Evolutionary conservation across 2,329 filamentous ascomycete genomes (phyloP).

Genomic region (Aspergillus puulaauensis): DNA sequence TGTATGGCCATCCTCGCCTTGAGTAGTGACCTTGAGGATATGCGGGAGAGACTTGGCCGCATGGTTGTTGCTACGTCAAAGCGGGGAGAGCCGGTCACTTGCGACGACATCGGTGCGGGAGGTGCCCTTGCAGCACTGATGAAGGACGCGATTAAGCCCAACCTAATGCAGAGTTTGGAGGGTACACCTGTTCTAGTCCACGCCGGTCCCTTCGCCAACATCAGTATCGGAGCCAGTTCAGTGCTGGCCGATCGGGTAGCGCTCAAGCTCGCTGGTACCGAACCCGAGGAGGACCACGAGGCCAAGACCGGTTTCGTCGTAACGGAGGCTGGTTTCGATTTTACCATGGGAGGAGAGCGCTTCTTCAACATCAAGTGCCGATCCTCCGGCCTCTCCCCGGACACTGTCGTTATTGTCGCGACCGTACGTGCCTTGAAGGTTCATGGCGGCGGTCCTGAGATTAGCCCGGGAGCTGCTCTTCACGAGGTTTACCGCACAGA

Average conservation of each 20-base stretch:
- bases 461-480: constrained; percentile 81
- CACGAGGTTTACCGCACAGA: constrained; percentile 87
- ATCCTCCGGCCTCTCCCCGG: constrained; percentile 85
- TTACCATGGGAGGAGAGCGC: constrained; percentile 98
- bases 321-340: constrained; percentile 97
- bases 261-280: constrained; percentile 91
- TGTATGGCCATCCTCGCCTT: constrained; percentile 98
- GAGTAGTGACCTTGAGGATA: constrained; percentile 80
- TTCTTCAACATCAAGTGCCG: constrained; percentile 99
- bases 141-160: constrained; percentile 98
- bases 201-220: constrained; percentile 96
- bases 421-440: constrained; percentile 96
- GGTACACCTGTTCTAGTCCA: constrained; percentile 97
- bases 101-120: constrained; percentile 89
- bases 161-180: constrained; percentile 97
- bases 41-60: constrained; percentile 87
- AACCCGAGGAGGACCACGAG: constrained; percentile 81
- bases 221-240: constrained; percentile 94
- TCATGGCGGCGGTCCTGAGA: constrained; percentile 93
- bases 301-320: constrained; percentile 88
- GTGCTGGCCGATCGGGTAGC: constrained; percentile 94
- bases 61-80: constrained; percentile 94
- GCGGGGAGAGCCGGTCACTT: constrained; percentile 86
- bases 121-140: constrained; percentile 92
- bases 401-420: constrained; percentile 91